Base-by-base conservation (phyloP, 331 rosid genomes). In the Prunus yedoensis region DNA sequence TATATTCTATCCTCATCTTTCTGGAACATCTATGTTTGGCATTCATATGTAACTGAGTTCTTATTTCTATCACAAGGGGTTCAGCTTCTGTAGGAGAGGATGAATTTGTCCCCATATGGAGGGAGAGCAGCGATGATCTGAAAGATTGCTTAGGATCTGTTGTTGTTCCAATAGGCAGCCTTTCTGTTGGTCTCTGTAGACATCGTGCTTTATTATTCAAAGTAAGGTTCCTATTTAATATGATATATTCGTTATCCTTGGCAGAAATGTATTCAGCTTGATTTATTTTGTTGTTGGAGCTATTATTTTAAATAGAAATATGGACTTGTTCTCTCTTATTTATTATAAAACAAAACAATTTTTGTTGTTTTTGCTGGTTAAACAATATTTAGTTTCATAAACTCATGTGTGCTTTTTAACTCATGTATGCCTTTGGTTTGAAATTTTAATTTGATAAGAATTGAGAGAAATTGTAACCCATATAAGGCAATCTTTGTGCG, bases 191-290 rank as follows among this genome's bases (percentile, higher is more conserved):
- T 87, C 91, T 89, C 60, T 95, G 99, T 86, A 89, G 98, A 81
- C 99, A 95, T 85, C 97, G 99, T 54, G 91, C 99, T 69, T 68
- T 89, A 84, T 80, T 95, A 76, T 95, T 95, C 87, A 95, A 95
- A 83, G 99, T 95, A 86, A 92, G 96, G 81, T 63, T 69, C 81
- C 74, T 30, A 49, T 46, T 67, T 53, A 12, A 25, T 75, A 23
- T 54, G n/a, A 27, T 59, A 41, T 61, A 10, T 50, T 73, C 30
- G 30, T 20, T 60, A 27, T 23, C 57, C 35, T 23, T 46, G 58
- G 35, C 2, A 25, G 46, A 74, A 47, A 18, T 74, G 10, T n/a
- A 46, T 73, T 61, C 23, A 8, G 45, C 8, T n/a, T 28, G 17
- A 20, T 47, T 12, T 32, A 10, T 46, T 57, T 73, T 46, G 10